Evolutionary conservation across 345 rosid species (phyloP).

Genomic region (Mangifera indica): DNA sequence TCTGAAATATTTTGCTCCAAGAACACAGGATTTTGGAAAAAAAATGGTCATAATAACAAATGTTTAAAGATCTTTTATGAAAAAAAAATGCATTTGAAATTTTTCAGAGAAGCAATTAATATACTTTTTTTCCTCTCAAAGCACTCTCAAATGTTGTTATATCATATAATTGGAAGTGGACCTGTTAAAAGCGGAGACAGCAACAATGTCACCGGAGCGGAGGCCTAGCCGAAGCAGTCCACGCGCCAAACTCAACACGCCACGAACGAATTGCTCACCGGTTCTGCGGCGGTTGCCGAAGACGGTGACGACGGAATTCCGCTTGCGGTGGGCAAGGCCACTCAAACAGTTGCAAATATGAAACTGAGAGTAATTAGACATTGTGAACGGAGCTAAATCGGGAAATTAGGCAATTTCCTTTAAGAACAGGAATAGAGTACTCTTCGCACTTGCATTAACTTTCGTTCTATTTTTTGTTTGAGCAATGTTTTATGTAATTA

Average conservation of each 20-base stretch:
- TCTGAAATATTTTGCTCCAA: no score
- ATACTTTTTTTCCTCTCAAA: background rate
- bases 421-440: no score
- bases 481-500: no score
- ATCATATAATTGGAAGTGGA: constrained; percentile 45
- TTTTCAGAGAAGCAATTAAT: background rate
- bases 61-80: no score
- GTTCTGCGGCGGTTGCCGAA: constrained; percentile 47
- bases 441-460: no score
- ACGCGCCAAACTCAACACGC: constrained; percentile 46
- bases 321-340: constrained; percentile 47
- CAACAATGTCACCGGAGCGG: constrained; percentile 56
- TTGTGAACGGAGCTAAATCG: background rate
- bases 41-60: no score
- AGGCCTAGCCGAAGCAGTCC: constrained; percentile 54
- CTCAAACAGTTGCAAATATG: constrained; percentile 75
- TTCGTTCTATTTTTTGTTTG: no score
- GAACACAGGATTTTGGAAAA: no score
- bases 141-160: no score
- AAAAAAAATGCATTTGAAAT: background rate
- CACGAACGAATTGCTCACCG: no score
- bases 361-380: constrained; percentile 49
- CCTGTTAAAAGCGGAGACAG: constrained; percentile 65
- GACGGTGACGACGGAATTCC: constrained; percentile 38
- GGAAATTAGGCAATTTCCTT: background rate